These are phyloP conservation scores for Phaeodactylum tricornutum DNA, from an alignment of 108 stramenopile genomes.

Conservation along the genomic window DNA sequence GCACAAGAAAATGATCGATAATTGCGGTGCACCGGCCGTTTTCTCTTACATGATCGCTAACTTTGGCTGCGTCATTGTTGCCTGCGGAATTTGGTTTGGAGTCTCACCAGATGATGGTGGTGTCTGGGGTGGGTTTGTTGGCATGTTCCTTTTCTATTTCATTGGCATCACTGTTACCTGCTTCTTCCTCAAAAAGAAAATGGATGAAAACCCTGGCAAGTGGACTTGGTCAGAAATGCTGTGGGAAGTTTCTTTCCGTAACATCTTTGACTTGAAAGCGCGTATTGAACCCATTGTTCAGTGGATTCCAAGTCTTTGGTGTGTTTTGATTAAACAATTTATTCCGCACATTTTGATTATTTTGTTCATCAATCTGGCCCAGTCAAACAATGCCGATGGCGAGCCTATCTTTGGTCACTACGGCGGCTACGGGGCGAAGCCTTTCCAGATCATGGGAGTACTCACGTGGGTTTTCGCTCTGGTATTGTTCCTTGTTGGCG, in stretches of 20 bases:
- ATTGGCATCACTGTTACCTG: too few species aligned
- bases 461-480: conserved; percentile 28
- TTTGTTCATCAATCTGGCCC: conserved; percentile 41
- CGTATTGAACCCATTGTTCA: background rate
- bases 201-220: too few species aligned
- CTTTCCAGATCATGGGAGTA: conserved; percentile 45
- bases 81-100: too few species aligned
- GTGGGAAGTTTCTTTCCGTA: conserved; percentile 7
- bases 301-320: conserved; percentile 30
- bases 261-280: conserved; percentile 6
- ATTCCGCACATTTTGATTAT: conserved; percentile 44
- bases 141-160: too few species aligned
- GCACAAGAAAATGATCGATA: conserved; percentile 22
- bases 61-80: conserved; percentile 38
- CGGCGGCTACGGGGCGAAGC: conserved; percentile 20
- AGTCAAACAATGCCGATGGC: conserved; percentile 10
- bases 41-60: conserved; percentile 27
- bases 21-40: conserved; percentile 23
- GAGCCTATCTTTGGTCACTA: conserved; percentile 25
- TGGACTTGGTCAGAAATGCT: conserved; percentile 8
- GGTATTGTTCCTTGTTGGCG: conserved; percentile 8
- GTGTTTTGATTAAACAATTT: conserved; percentile 29
- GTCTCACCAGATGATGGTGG: too few species aligned
- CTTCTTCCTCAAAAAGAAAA: too few species aligned
- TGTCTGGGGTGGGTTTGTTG: too few species aligned